phyloP scores from a whole-genome alignment of 257 asterid species.

The Gardenia jasminoides region DNA sequence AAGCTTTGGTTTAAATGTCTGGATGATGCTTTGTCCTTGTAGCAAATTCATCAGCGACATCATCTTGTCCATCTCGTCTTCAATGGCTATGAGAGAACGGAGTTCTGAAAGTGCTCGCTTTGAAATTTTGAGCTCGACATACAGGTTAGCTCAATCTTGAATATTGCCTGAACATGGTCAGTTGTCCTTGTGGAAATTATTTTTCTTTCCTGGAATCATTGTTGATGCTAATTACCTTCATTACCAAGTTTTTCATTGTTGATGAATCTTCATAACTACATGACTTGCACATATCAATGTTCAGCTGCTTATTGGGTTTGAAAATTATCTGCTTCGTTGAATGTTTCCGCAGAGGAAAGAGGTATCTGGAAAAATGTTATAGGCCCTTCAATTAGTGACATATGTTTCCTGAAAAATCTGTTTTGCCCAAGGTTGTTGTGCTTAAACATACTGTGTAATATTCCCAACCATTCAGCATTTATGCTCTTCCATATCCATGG shows the following conservation, averaged over 20 bases:
- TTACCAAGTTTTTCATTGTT: background rate
- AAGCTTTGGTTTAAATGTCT: constrained; percentile 11
- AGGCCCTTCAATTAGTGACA: background rate
- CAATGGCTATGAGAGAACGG: constrained; percentile 75
- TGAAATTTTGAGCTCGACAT: constrained; percentile 76
- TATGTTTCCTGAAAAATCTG: background rate
- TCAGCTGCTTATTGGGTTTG: background rate
- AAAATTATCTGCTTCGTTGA: background rate
- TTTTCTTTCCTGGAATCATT: background rate
- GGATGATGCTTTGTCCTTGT: constrained; percentile 22
- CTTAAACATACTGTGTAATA: background rate
- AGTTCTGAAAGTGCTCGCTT: constrained; percentile 93
- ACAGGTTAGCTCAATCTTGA: constrained; percentile 56
- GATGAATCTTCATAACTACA: background rate
- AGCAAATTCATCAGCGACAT: constrained; percentile 92
- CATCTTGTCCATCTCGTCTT: constrained; percentile 85
- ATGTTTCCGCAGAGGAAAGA: background rate
- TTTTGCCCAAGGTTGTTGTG: background rate
- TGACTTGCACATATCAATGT: background rate
- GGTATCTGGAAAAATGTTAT: background rate
- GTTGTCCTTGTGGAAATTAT: too few relatives aligned
- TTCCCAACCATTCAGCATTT: background rate
- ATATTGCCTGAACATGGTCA: background rate
- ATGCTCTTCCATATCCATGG: background rate
- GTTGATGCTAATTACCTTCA: background rate